Evolutionary conservation across 2,329 filamentous ascomycete species (phyloP), one percentile per base, ranked within the genome.

Genomic region (Teratosphaeria zuluensis): DNA sequence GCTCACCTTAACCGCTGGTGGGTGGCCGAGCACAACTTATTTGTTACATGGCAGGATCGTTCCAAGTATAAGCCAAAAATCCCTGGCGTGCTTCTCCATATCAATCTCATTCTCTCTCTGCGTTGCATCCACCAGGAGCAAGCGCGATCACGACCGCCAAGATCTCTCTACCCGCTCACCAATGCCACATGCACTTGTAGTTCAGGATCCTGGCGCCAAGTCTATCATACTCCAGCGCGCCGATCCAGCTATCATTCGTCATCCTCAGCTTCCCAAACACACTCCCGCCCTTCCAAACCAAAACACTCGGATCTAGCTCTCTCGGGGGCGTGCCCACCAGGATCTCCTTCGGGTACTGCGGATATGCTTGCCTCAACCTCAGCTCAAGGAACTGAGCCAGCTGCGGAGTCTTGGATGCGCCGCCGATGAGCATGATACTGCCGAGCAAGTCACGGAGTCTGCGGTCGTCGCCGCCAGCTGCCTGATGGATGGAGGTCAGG

Each of bases 251-350:
- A 73, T 99, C 94, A 75, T 97, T 97, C 16, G 90, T 92, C 53
- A 78, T 78, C 61, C 86, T 83, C 66, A 97, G 77, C 76, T 95
- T 91, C 2, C 90, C 92, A 78, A 96, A 99, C 16, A 99, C 92
- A 71, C 91, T 96, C 0, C 90, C 94, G 3, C 94, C 94, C 80
- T 99, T 99, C 94, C 94, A 99, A 8, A 87, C 86, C 56, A 97
- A 88, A n/a, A 97, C 92, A 75, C 96, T 91, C 61, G 94, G 90
- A 74, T 99, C 94, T 77, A 99, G 87, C 67, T 99, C 94, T 67
- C 92, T 81, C 0, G 94, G 94, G n/a, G 85, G 84, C 21, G 81
- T 79, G 1, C 82, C 84, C 28, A 88, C 83, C 62, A 87, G 77
- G 58, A 88, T 84, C 64, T 85, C 80, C 80, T 94, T 85, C 5